Percentiles rank a stretch among this genome's conserved stretches.
Evolutionary conservation across 148 eudicot genomes (phyloP).

Genomic region (Beta vulgaris): DNA sequence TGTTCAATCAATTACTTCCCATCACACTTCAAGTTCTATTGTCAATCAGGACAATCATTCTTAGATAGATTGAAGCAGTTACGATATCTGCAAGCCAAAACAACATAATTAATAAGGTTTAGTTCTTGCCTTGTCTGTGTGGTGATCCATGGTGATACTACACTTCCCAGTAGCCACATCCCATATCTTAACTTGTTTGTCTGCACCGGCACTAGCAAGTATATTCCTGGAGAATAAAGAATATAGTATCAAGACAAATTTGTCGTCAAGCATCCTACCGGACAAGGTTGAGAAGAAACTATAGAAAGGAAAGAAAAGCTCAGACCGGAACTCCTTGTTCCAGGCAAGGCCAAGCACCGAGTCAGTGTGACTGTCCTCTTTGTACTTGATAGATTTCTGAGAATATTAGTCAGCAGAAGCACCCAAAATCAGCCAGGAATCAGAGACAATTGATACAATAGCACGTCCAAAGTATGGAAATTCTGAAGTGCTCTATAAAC

Average conservation of each 20-base stretch:
- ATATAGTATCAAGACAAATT: background rate
- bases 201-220: conserved; percentile 97
- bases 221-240: conserved; percentile 52
- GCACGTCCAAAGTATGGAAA: background rate
- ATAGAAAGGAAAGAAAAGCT: background rate
- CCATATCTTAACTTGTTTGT: conserved; percentile 91
- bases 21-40: background rate
- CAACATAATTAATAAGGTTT: conserved; percentile 3
- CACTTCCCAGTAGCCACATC: conserved; percentile 80
- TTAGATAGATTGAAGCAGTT: background rate
- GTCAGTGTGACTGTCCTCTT: conserved; percentile 85
- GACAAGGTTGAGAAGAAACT: background rate
- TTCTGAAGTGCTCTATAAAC: background rate
- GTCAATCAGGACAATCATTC: background rate
- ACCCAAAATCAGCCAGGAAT: background rate
- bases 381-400: conserved; percentile 75
- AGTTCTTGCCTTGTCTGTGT: conserved; percentile 74
- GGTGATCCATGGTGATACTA: conserved; percentile 81
- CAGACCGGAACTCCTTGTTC: conserved; percentile 87
- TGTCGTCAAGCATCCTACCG: background rate
- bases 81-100: conserved; percentile 6
- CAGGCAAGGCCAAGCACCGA: conserved; percentile 91
- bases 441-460: background rate
- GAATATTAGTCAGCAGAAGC: conserved; percentile 4
- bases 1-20: background rate